Conservation (phyloP, 768 basidiomycete species). For the Lentinus brumalis region DNA sequence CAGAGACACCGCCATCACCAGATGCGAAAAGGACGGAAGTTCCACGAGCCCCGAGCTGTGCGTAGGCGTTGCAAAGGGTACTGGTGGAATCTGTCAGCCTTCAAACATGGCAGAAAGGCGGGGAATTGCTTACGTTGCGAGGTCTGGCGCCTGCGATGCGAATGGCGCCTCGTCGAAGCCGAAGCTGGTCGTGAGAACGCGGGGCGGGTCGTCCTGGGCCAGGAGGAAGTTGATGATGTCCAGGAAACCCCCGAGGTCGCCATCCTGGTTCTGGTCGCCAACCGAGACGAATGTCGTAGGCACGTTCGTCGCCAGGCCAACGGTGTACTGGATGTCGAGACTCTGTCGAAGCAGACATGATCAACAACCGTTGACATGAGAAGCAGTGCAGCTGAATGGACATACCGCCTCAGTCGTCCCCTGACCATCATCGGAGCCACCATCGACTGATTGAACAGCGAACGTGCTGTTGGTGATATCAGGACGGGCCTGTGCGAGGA, state of each 20-base stretch:
- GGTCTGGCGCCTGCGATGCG: constrained; percentile 20
- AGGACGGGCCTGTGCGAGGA: constrained; percentile 29
- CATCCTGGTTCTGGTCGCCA: constrained; percentile 33
- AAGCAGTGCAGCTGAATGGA: constrained; percentile 16
- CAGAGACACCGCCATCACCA: constrained; percentile 41
- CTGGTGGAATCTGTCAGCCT: constrained; percentile 13
- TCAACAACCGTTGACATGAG: constrained; percentile 6
- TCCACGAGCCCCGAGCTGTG: constrained; percentile 39
- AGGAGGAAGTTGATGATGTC: constrained; percentile 34
- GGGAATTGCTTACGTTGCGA: constrained; percentile 30
- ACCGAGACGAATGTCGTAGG: constrained; percentile 37
- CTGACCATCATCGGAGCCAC: constrained; percentile 40
- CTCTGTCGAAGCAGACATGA: constrained; percentile 45
- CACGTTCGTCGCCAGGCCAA: constrained; percentile 38
- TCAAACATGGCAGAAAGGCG: not conserved
- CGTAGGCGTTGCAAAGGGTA: constrained; percentile 37
- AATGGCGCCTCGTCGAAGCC: constrained; percentile 34
- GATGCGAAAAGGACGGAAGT: constrained; percentile 39
- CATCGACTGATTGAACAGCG: constrained; percentile 30
- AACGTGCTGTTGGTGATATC: constrained; percentile 28
- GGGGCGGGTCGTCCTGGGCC: constrained; percentile 27
- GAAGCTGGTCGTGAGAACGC: constrained; percentile 39
- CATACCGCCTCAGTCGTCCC: constrained; percentile 26
- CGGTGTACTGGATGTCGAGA: constrained; percentile 41
- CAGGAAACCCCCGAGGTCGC: constrained; percentile 35